These are phyloP conservation scores for Alnus glutinosa DNA, from an alignment of 306 rosid genomes.

Conservation along the genomic window DNA sequence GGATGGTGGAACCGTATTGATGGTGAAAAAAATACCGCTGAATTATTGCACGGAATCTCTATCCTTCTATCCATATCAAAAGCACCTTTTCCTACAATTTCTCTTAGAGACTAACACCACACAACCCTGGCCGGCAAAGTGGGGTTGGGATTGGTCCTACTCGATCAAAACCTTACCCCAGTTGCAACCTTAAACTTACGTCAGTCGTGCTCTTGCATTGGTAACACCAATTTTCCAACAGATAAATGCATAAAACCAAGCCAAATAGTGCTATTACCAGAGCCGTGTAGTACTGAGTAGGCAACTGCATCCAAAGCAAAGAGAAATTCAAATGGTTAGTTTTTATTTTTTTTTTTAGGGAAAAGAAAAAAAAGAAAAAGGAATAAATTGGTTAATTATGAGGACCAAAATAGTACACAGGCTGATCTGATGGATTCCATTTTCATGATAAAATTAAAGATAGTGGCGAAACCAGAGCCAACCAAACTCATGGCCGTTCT, in stretches of 20 bases:
- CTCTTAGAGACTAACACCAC: too few species aligned
- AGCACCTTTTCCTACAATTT: too few species aligned
- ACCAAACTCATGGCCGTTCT: constrained; percentile 18
- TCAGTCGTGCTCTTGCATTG: neutral
- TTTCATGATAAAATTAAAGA: neutral
- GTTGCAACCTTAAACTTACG: constrained; percentile 3
- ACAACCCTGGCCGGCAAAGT: neutral
- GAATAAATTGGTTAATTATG: neutral
- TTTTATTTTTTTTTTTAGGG: neutral
- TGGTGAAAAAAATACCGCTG: too few species aligned
- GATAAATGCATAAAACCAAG: neutral
- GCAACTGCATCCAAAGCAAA: constrained; percentile 68
- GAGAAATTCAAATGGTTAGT: neutral
- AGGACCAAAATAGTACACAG: neutral
- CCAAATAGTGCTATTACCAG: constrained; percentile 51
- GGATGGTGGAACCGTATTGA: too few species aligned
- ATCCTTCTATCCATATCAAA: too few species aligned
- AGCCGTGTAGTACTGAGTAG: constrained; percentile 92
- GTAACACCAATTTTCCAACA: too few species aligned
- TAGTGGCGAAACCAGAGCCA: constrained; percentile 15
- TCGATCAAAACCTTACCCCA: neutral
- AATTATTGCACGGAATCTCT: too few species aligned
- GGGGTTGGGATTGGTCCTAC: neutral
- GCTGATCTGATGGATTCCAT: neutral
- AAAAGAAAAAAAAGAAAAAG: neutral